phyloP scores from a whole-genome alignment of 768 basidiomycete genomes.

The Tremella yokohamensis region DNA sequence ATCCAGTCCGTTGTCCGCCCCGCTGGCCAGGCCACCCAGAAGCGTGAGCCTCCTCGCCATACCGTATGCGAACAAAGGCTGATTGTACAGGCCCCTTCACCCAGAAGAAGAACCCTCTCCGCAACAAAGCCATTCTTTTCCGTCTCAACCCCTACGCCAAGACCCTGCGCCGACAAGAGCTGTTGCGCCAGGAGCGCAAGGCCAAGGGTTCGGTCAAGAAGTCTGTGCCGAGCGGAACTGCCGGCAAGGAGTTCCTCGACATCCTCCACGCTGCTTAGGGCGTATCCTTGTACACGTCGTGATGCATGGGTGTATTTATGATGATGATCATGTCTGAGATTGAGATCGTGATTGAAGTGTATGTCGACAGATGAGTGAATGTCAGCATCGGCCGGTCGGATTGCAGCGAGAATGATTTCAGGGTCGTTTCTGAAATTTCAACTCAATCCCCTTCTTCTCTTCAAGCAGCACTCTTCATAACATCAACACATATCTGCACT shows the following conservation, averaged over 20 bases:
- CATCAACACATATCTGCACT: too few species aligned
- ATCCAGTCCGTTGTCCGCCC: slow-evolving; percentile 95
- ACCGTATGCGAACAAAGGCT: neutral
- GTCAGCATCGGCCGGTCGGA: too few species aligned
- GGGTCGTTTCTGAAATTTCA: too few species aligned
- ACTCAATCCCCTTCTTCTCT: too few species aligned
- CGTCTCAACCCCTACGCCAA: slow-evolving; percentile 98
- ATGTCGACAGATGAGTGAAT: too few species aligned
- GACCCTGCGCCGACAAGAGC: slow-evolving; percentile 80
- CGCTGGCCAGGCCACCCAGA: slow-evolving; percentile 75
- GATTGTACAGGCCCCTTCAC: slow-evolving; percentile 65
- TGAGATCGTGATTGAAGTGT: too few species aligned
- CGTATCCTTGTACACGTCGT: too few species aligned
- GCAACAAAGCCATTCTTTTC: slow-evolving; percentile 92
- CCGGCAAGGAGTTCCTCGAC: slow-evolving; percentile 77
- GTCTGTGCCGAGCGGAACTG: slow-evolving; percentile 62
- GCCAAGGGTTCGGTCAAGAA: slow-evolving; percentile 54
- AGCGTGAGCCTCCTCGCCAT: slow-evolving; percentile 56
- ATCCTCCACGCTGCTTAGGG: slow-evolving; percentile 74
- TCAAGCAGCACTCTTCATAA: too few species aligned
- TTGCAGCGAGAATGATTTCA: too few species aligned
- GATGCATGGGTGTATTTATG: too few species aligned
- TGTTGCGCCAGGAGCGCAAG: slow-evolving; percentile 53
- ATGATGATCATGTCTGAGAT: too few species aligned
- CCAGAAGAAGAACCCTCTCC: slow-evolving; percentile 97